Percentiles rank a stretch among this genome's conserved stretches.
Conservation (phyloP, 1,284 basidiomycete genomes). For the Ustilago trichophora region DNA sequence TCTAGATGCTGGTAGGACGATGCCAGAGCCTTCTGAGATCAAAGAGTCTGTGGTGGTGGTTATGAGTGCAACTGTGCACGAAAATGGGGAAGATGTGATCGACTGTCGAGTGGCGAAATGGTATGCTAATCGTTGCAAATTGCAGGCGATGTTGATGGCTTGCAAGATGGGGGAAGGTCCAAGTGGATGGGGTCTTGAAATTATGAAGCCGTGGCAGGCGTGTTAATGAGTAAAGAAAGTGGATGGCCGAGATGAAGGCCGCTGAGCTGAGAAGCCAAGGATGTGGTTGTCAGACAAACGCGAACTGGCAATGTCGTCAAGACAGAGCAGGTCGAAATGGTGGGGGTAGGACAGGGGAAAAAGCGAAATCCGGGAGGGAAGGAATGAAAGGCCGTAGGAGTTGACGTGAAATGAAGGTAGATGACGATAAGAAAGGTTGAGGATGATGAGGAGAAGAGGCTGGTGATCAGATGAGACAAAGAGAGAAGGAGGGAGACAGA, state of each 20-base stretch:
- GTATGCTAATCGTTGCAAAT: too few relatives aligned
- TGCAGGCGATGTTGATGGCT: too few relatives aligned
- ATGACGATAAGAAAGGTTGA: too few relatives aligned
- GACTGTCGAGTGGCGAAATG: too few relatives aligned
- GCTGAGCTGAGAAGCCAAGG: too few relatives aligned
- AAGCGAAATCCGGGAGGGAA: neutral
- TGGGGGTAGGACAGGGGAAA: constrained; percentile 1
- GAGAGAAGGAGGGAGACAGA: neutral
- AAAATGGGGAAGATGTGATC: too few relatives aligned
- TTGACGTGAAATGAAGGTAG: neutral
- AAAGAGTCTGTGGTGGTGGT: too few relatives aligned
- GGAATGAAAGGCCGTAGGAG: neutral
- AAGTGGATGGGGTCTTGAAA: neutral
- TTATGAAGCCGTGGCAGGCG: neutral
- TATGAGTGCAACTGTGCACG: too few relatives aligned
- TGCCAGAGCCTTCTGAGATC: too few relatives aligned
- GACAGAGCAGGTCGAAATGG: neutral
- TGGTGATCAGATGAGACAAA: neutral
- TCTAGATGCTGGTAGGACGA: too few relatives aligned
- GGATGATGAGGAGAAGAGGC: neutral
- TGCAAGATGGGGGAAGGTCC: too few relatives aligned
- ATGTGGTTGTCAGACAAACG: too few relatives aligned
- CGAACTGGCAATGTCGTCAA: neutral
- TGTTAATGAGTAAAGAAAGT: neutral
- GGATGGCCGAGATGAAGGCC: neutral